Evolutionary conservation across 2,329 filamentous ascomycete genomes (phyloP), one percentile per base, ranked within the genome.

Genomic region (Thielaviopsis euricoi): DNA sequence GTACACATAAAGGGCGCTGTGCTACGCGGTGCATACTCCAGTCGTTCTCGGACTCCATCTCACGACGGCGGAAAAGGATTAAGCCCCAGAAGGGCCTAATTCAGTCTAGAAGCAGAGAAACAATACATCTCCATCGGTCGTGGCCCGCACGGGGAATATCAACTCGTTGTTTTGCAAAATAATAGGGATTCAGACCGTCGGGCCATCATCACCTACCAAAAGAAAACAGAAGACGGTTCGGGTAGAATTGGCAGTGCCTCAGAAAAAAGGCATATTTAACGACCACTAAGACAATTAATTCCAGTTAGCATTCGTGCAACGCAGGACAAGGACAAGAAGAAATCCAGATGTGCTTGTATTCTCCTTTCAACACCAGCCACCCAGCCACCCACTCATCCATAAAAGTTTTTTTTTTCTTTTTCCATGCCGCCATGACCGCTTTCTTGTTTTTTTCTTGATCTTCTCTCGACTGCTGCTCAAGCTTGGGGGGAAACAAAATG

Each of bases 61-160:
- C 51, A 52, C 37, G 43, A 22, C 37, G 13, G 17, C 17, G 48
- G 25, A 53, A 22, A 52, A 55, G 54, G 33, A 46, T 49, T 46
- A 46, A 23, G 58, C 58, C 58, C 58, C 55, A 60, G 55, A 60
- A 60, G 58, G 58, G 58, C 58, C 54, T 60, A 60, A 52, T 57
- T 60, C 54, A 43, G 3, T 43, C 37, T 5, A 43, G 10, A 15
- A 43, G 37, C 37, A 43, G 37, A 43, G 15, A 43, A 12, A 43
- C 37, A 33, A 33, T 33, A 43, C 37, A 43, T 43, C 37, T 43
- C 37, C 37, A 43, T 43, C 37, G 37, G n/a, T 15, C 37, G 37
- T 43, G 37, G n/a, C 37, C 7, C 12, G 29, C 37, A 43, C 37
- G 37, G 37, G 37, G n/a, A 43, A 6, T 43, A 43, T 43, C 7